Evolutionary conservation across 2,329 filamentous ascomycete genomes (phyloP).

Genomic region (Ophiostoma populinum): DNA sequence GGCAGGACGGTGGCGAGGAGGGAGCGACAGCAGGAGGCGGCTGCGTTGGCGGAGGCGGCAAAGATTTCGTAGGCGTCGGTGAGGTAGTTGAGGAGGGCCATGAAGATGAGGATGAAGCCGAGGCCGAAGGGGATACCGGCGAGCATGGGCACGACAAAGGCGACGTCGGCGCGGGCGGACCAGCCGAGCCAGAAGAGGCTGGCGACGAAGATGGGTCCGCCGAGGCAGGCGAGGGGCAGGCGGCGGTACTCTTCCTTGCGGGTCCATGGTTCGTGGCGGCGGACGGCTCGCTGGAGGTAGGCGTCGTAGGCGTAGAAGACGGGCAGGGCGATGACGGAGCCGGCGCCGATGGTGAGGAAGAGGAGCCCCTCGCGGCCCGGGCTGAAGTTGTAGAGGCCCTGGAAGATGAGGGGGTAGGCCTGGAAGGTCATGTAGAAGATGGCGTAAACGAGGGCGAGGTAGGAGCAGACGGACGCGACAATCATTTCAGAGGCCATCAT

Average conservation of each 20-base stretch:
- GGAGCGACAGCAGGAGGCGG: conserved; percentile 30
- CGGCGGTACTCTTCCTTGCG: conserved; percentile 48
- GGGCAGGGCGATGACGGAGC: conserved; percentile 38
- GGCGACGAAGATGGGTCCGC: conserved; percentile 43
- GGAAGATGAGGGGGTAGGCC: conserved; percentile 56
- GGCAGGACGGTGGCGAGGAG: conserved; percentile 38
- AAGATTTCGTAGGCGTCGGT: conserved; percentile 48
- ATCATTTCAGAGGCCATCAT: conserved; percentile 62
- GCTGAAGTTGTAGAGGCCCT: conserved; percentile 41
- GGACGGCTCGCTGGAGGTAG: conserved; percentile 35
- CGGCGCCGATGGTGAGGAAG: conserved; percentile 51
- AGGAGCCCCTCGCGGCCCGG: conserved; percentile 47
- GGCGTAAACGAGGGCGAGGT: conserved; percentile 53
- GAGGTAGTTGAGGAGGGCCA: conserved; percentile 29
- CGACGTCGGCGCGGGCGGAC: conserved; percentile 28
- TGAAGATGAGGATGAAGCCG: conserved; percentile 44
- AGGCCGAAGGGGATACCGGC: conserved; percentile 44
- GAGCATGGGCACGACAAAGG: conserved; percentile 39
- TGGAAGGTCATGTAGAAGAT: conserved; percentile 59
- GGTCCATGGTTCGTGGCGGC: conserved; percentile 36
- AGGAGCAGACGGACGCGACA: conserved; percentile 51
- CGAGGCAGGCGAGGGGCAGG: conserved; percentile 53
- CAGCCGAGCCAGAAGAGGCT: conserved; percentile 47
- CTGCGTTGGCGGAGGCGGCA: conserved; percentile 38
- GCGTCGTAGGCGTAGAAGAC: conserved; percentile 50